These are phyloP conservation scores for Globisporangium middletonii DNA, from an alignment of 352 stramenopile species.

Conservation along the genomic window DNA sequence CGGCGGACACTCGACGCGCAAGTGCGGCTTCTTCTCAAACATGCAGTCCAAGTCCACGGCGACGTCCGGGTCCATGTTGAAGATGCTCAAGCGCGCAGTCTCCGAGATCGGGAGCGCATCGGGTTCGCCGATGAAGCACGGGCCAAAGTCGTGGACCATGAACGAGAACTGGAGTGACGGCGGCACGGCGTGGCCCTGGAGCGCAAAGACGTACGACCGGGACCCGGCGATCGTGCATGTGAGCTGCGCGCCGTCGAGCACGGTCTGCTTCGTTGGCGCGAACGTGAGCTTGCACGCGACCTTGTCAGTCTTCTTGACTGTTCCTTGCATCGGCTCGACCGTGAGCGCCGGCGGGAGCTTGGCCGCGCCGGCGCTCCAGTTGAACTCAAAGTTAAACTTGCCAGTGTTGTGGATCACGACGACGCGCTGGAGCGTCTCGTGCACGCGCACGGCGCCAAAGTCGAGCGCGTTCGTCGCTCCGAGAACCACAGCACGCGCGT, in stretches of 20 bases:
- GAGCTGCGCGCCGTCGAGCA: constrained; percentile 64
- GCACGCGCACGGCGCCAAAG: constrained; percentile 85
- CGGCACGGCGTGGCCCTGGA: constrained; percentile 72
- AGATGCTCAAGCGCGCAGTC: constrained; percentile 54
- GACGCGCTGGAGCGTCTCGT: constrained; percentile 59
- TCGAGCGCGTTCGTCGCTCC: constrained; percentile 52
- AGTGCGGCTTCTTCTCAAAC: constrained; percentile 82
- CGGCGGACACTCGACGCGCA: constrained; percentile 83
- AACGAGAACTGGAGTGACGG: constrained; percentile 90
- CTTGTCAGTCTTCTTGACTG: constrained; percentile 87
- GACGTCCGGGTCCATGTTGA: constrained; percentile 83
- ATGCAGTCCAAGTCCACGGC: constrained; percentile 86
- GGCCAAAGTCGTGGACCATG: constrained; percentile 86
- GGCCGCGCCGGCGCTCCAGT: constrained; percentile 40
- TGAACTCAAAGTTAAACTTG: constrained; percentile 96
- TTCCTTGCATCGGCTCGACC: constrained; percentile 75
- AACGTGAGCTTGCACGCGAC: constrained; percentile 71
- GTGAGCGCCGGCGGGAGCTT: constrained; percentile 36
- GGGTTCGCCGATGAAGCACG: constrained; percentile 87
- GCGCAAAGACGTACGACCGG: constrained; percentile 68
- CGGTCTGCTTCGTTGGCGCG: constrained; percentile 60
- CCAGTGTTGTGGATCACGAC: constrained; percentile 88
- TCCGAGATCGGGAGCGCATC: constrained; percentile 56
- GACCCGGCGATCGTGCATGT: constrained; percentile 85
- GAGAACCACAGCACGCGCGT: constrained; percentile 23